Conservation (phyloP, 306 rosid genomes). For the Castanea mollissima region DNA sequence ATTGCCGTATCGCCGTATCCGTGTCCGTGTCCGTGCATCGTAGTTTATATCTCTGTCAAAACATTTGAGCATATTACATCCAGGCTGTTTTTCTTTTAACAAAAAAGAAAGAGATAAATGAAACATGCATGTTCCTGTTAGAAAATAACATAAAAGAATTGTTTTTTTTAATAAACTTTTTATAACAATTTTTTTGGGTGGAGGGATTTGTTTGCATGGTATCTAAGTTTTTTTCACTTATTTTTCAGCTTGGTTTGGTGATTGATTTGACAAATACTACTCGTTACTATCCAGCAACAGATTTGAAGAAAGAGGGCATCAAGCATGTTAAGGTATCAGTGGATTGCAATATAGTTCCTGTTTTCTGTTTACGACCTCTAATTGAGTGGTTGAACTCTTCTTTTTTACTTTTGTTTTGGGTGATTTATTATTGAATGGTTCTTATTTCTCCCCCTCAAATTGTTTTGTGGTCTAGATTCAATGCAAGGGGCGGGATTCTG, state of each 20-base stretch:
- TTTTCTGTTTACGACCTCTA: slow-evolving; percentile 10
- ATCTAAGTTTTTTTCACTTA: slow-evolving; percentile 25
- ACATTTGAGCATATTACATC: not conserved
- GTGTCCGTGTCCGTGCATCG: too few relatives aligned
- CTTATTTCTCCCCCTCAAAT: slow-evolving; percentile 21
- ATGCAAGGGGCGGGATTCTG: slow-evolving; percentile 93
- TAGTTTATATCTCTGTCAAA: not conserved
- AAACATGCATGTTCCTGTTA: not conserved
- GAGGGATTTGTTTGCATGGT: not conserved
- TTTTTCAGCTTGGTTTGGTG: slow-evolving; percentile 94
- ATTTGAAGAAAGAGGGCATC: slow-evolving; percentile 93
- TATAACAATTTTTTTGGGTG: too few relatives aligned
- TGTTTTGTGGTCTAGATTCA: slow-evolving; percentile 66
- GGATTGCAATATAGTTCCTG: slow-evolving; percentile 15
- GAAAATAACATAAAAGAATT: not conserved
- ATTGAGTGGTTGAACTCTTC: slow-evolving; percentile 10
- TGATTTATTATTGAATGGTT: not conserved
- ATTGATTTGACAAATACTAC: slow-evolving; percentile 93
- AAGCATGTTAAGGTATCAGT: slow-evolving; percentile 83
- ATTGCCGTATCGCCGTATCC: too few relatives aligned
- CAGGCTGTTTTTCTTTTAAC: not conserved
- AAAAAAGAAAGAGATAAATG: not conserved
- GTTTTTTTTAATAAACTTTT: not conserved
- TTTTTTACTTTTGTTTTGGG: not conserved
- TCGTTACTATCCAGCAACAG: slow-evolving; percentile 79